Conservation (phyloP, 2,329 filamentous ascomycete genomes). For the Talaromyces marneffei region DNA sequence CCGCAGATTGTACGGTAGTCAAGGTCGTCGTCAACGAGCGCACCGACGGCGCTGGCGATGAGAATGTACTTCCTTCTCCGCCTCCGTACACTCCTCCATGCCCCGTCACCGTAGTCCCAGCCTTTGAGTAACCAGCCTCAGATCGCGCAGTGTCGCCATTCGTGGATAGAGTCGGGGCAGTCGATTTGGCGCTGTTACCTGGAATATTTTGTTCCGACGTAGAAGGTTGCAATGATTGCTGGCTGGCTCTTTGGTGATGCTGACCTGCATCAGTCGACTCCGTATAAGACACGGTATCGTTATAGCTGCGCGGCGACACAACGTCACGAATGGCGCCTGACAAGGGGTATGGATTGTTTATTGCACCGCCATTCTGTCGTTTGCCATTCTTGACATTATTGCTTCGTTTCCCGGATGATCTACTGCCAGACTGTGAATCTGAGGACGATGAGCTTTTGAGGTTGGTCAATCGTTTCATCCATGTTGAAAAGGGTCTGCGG, state of each 20-base stretch:
- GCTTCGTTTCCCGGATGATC: slow-evolving; percentile 34
- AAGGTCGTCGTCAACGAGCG: slow-evolving; percentile 61
- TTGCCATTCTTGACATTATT: slow-evolving; percentile 17
- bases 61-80: slow-evolving; percentile 63
- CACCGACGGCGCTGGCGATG: slow-evolving; percentile 59
- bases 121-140: slow-evolving; percentile 69
- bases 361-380: slow-evolving; percentile 56
- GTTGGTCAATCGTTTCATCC: slow-evolving; percentile 89
- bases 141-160: slow-evolving; percentile 71
- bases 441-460: slow-evolving; percentile 72
- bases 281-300: slow-evolving; percentile 37
- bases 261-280: slow-evolving; percentile 42
- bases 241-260: slow-evolving; percentile 52
- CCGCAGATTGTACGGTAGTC: slow-evolving; percentile 60
- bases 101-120: slow-evolving; percentile 67
- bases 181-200: slow-evolving; percentile 62
- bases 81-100: slow-evolving; percentile 61
- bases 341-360: slow-evolving; percentile 89
- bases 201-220: slow-evolving; percentile 55
- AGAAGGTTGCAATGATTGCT: slow-evolving; percentile 57
- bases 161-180: slow-evolving; percentile 75
- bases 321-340: slow-evolving; percentile 56
- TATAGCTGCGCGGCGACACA: slow-evolving; percentile 39
- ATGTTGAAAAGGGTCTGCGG: slow-evolving; percentile 80
- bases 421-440: slow-evolving; percentile 23